Evolutionary conservation across 257 asterid species (phyloP).

Genomic region (Rubia yunnanensis): DNA sequence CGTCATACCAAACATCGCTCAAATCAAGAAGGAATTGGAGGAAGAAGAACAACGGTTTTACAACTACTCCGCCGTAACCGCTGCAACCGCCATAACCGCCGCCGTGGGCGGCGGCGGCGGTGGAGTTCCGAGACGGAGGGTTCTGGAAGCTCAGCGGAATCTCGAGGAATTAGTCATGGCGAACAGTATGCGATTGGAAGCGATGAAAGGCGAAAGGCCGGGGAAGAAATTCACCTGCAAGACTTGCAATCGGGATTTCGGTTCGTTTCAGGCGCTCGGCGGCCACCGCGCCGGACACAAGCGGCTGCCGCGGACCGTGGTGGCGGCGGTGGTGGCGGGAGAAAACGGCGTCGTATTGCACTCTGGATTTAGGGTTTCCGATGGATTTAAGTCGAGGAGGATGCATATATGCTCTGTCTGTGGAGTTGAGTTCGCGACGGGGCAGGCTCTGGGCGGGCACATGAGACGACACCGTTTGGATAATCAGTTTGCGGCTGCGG

Average conservation of each 20-base stretch:
- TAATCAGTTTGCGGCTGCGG: background rate
- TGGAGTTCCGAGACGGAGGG: background rate
- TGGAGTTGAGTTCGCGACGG: conserved; percentile 24
- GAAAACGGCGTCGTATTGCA: background rate
- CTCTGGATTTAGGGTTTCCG: background rate
- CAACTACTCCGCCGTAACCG: too few relatives aligned
- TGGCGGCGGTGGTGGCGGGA: conserved; percentile 3
- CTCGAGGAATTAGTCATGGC: conserved; percentile 8
- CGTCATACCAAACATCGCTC: too few relatives aligned
- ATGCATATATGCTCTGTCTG: conserved; percentile 26
- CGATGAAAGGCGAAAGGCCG: background rate
- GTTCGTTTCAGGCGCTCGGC: conserved; percentile 22
- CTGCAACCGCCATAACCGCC: background rate
- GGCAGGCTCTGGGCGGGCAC: conserved; percentile 40
- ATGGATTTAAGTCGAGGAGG: conserved; percentile 8
- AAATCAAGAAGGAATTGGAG: too few relatives aligned
- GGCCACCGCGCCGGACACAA: conserved; percentile 33
- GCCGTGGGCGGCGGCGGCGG: background rate
- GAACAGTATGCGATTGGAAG: conserved; percentile 9
- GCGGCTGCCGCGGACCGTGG: conserved; percentile 9
- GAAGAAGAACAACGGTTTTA: too few relatives aligned
- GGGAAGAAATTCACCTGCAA: conserved; percentile 22
- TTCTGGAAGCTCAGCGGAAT: background rate
- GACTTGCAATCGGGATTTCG: conserved; percentile 20
- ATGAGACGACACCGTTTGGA: conserved; percentile 26